Evolutionary conservation across 148 eudicot species (phyloP).

Genomic region (Cornus florida): DNA sequence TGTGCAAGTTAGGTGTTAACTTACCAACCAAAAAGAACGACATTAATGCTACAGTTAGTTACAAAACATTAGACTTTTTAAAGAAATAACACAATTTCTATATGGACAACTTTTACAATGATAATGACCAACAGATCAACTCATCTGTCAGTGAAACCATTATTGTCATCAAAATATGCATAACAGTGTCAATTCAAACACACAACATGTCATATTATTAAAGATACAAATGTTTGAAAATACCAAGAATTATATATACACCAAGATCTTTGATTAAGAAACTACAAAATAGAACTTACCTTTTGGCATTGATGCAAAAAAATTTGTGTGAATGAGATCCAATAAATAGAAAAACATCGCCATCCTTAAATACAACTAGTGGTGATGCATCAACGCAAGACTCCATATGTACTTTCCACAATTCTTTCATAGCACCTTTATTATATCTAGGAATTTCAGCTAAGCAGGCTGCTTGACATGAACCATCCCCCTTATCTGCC

Average conservation of each 20-base stretch:
- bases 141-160: not conserved
- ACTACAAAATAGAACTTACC: conserved; percentile 25
- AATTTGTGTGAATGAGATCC: conserved; percentile 88
- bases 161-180: not conserved
- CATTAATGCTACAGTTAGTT: not conserved
- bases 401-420: conserved; percentile 77
- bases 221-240: not conserved
- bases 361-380: conserved; percentile 51
- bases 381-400: conserved; percentile 98
- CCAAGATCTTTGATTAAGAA: not conserved
- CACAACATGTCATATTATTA: not conserved
- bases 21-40: no score
- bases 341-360: conserved; percentile 50
- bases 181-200: not conserved
- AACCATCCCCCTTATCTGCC: conserved; percentile 21
- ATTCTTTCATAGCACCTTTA: conserved; percentile 42
- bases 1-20: no score
- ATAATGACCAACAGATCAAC: not conserved
- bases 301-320: conserved; percentile 67
- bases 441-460: conserved; percentile 41
- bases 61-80: not conserved
- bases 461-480: conserved; percentile 28
- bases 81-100: not conserved
- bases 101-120: not conserved
- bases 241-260: not conserved